Conservation (phyloP, 306 rosid genomes). For the Adenanthera pavonina region DNA sequence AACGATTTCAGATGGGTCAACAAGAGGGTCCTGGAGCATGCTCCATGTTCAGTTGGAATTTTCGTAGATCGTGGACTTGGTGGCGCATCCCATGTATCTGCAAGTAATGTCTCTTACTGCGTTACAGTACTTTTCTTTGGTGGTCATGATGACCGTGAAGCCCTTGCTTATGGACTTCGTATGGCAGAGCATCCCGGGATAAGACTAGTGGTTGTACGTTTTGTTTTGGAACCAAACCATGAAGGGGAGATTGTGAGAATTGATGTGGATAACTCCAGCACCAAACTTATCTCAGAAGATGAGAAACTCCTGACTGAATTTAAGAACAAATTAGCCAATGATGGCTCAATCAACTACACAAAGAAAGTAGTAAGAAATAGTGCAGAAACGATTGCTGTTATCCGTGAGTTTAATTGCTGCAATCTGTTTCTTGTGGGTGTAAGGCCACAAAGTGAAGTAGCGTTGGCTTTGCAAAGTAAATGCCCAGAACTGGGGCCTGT, state of each 20-base stretch:
- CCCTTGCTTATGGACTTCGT: constrained; percentile 75
- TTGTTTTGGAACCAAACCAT: constrained; percentile 44
- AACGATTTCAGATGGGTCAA: constrained; percentile 67
- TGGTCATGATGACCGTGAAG: constrained; percentile 83
- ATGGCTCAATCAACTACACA: constrained; percentile 53
- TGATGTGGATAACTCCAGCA: constrained; percentile 41
- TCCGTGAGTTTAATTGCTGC: constrained; percentile 49
- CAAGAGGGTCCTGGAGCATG: constrained; percentile 69
- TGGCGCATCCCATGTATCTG: constrained; percentile 69
- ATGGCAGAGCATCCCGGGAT: constrained; percentile 97
- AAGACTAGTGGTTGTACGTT: constrained; percentile 57
- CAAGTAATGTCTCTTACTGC: constrained; percentile 68
- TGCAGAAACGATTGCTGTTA: constrained; percentile 48
- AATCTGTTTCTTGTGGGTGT: constrained; percentile 65
- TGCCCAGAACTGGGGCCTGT: constrained; percentile 50
- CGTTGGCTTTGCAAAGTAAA: constrained; percentile 36
- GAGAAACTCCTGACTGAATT: constrained; percentile 54
- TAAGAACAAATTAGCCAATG: constrained; percentile 42
- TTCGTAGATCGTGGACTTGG: constrained; percentile 90
- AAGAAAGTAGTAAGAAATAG: constrained; percentile 48
- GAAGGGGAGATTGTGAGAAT: constrained; percentile 49
- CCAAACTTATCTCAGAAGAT: constrained; percentile 43
- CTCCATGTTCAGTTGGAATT: constrained; percentile 87
- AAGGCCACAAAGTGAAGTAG: constrained; percentile 47
- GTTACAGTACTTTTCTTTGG: constrained; percentile 79